These are phyloP conservation scores for Melanopsichium pennsylvanicum DNA, from an alignment of 1,284 basidiomycete species.

Conservation along the genomic window DNA sequence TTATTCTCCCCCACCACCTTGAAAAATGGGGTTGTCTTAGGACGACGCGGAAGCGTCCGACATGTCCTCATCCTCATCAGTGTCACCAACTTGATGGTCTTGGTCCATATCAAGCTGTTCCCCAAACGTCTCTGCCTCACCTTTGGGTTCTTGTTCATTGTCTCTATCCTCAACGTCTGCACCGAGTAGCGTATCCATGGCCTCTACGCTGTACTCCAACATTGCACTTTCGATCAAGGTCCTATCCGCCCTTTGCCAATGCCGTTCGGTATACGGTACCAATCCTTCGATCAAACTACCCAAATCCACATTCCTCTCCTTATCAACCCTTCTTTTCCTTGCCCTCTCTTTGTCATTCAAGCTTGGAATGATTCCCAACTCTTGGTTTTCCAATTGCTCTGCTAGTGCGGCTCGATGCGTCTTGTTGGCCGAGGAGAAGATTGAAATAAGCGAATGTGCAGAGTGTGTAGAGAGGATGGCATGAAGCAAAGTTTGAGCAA, in stretches of 20 bases:
- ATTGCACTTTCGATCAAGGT: slow-evolving; percentile 91
- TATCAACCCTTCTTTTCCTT: slow-evolving; percentile 40
- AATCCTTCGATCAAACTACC: slow-evolving; percentile 80
- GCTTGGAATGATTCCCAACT: slow-evolving; percentile 15
- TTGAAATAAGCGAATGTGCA: slow-evolving; percentile 77
- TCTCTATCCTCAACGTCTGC: slow-evolving; percentile 6
- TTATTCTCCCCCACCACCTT: too few species aligned
- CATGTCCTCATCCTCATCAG: slow-evolving; percentile 18
- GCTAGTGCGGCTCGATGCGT: slow-evolving; percentile 9
- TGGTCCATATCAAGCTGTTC: slow-evolving; percentile 10
- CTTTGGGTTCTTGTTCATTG: neutral
- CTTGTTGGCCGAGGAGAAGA: slow-evolving; percentile 69
- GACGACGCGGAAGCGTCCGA: slow-evolving; percentile 1
- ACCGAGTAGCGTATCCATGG: slow-evolving; percentile 76
- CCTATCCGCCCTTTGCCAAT: slow-evolving; percentile 83
- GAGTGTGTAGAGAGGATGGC: slow-evolving; percentile 79
- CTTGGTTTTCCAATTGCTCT: slow-evolving; percentile 19
- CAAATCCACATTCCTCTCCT: slow-evolving; percentile 68
- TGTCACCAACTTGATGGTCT: slow-evolving; percentile 7
- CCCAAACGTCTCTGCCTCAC: slow-evolving; percentile 10
- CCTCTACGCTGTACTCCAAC: slow-evolving; percentile 86
- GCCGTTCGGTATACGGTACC: slow-evolving; percentile 92
- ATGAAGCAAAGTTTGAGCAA: slow-evolving; percentile 86
- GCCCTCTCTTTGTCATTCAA: slow-evolving; percentile 13
- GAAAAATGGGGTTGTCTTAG: neutral